Conservation (phyloP, 2,329 filamentous ascomycete species). For the Aspergillus glaucus region DNA sequence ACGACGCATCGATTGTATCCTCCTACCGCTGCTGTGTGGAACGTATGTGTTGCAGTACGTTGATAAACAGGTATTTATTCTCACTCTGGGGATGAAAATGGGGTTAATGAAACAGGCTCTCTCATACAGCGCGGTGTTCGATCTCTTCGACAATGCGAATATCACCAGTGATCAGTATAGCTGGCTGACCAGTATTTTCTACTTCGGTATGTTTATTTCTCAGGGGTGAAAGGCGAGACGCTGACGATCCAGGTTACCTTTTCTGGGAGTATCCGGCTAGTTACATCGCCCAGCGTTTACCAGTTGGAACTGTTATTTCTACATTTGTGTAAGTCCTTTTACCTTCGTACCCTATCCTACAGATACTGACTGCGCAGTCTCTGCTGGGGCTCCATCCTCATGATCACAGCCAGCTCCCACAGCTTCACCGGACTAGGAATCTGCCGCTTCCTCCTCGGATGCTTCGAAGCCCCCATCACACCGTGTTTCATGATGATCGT, state of each 20-base stretch:
- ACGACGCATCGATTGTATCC: slow-evolving; percentile 44
- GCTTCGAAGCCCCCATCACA: slow-evolving; percentile 45
- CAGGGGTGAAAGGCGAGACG: neutral
- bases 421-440: slow-evolving; percentile 40
- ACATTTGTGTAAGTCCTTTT: slow-evolving; percentile 4
- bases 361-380: slow-evolving; percentile 9
- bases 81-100: neutral
- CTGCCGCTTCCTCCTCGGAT: slow-evolving; percentile 42
- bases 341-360: neutral
- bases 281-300: slow-evolving; percentile 25
- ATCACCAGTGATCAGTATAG: slow-evolving; percentile 42
- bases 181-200: slow-evolving; percentile 53
- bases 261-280: slow-evolving; percentile 41
- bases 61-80: slow-evolving; percentile 40
- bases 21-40: slow-evolving; percentile 46
- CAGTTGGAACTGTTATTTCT: slow-evolving; percentile 12
- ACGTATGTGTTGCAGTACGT: slow-evolving; percentile 46
- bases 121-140: slow-evolving; percentile 51
- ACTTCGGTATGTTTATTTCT: slow-evolving; percentile 33
- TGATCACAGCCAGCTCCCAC: slow-evolving; percentile 37
- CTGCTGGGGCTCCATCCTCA: slow-evolving; percentile 41
- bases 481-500: slow-evolving; percentile 49
- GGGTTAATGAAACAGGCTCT: slow-evolving; percentile 35
- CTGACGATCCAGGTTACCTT: slow-evolving; percentile 23
- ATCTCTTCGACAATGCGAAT: slow-evolving; percentile 45